Conservation (phyloP, 331 rosid species). For the Malus hybrid region DNA sequence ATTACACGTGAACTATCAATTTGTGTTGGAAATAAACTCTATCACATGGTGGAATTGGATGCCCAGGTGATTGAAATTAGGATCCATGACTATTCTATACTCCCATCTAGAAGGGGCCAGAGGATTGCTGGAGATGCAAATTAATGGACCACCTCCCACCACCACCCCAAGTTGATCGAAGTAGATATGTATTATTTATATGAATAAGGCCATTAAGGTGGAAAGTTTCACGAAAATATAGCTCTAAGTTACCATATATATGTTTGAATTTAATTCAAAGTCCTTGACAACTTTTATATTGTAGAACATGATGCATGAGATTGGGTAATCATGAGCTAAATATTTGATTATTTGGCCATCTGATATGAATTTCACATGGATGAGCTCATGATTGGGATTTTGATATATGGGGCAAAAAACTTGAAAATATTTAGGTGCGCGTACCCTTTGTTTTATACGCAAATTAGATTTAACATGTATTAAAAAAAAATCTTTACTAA, state of each 20-base stretch:
- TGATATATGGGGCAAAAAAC: background rate
- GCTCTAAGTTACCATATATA: too few species aligned
- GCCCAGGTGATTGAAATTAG: background rate
- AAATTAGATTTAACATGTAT: too few species aligned
- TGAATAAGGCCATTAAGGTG: background rate
- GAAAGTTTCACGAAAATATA: background rate
- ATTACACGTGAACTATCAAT: background rate
- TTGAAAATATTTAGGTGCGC: too few species aligned
- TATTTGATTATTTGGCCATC: background rate
- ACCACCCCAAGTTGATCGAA: too few species aligned
- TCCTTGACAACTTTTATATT: too few species aligned
- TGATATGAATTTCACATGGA: background rate
- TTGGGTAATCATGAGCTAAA: too few species aligned
- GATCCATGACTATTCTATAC: constrained; percentile 2
- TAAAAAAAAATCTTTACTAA: too few species aligned
- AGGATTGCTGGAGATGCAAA: constrained; percentile 9
- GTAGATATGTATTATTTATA: too few species aligned
- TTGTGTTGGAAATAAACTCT: background rate
- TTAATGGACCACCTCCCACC: constrained; percentile 8
- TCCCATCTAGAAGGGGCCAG: background rate
- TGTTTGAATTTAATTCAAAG: too few species aligned
- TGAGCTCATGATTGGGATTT: background rate
- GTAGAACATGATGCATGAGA: too few species aligned
- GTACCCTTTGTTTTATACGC: too few species aligned
- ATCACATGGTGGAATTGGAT: constrained; percentile 12